These are phyloP conservation scores for Mycena indigotica DNA, from an alignment of 768 basidiomycete genomes.

Conservation along the genomic window DNA sequence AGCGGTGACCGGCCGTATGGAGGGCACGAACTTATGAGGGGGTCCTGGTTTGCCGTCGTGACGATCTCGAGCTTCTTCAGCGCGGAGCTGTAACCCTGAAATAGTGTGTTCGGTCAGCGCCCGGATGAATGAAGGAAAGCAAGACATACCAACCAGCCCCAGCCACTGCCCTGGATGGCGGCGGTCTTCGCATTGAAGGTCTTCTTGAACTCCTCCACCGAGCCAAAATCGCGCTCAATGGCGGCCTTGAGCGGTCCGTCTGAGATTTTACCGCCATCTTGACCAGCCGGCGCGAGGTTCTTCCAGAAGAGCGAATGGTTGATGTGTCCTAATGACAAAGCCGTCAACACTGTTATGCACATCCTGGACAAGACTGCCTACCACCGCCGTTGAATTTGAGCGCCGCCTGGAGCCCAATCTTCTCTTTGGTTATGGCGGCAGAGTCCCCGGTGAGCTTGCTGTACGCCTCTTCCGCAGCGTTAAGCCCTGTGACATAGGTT, in stretches of 20 bases:
- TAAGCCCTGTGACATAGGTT: slow-evolving; percentile 92
- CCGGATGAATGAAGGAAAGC: not conserved
- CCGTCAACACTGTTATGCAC: not conserved
- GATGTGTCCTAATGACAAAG: slow-evolving; percentile 66
- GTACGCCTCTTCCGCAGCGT: slow-evolving; percentile 88
- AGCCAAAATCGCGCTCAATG: slow-evolving; percentile 81
- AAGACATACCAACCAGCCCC: slow-evolving; percentile 80
- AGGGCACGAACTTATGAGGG: slow-evolving; percentile 50
- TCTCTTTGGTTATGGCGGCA: slow-evolving; percentile 63
- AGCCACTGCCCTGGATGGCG: slow-evolving; percentile 94
- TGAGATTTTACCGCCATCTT: slow-evolving; percentile 64
- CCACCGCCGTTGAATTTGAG: slow-evolving; percentile 99
- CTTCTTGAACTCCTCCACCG: slow-evolving; percentile 83
- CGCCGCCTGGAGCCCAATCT: slow-evolving; percentile 85
- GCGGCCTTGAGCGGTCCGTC: slow-evolving; percentile 75
- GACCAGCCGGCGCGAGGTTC: slow-evolving; percentile 79
- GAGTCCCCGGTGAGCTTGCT: slow-evolving; percentile 37
- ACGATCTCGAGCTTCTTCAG: slow-evolving; percentile 83
- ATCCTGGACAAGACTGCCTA: slow-evolving; percentile 24
- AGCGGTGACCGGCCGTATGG: not conserved
- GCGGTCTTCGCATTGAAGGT: slow-evolving; percentile 85
- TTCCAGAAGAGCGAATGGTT: slow-evolving; percentile 98
- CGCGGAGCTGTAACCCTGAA: slow-evolving; percentile 68
- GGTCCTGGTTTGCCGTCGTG: slow-evolving; percentile 97
- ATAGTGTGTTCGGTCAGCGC: not conserved